Evolutionary conservation across 495 filamentous ascomycete species (phyloP), one percentile per base, ranked within the genome.

Genomic region (Neurospora tetraspora): DNA sequence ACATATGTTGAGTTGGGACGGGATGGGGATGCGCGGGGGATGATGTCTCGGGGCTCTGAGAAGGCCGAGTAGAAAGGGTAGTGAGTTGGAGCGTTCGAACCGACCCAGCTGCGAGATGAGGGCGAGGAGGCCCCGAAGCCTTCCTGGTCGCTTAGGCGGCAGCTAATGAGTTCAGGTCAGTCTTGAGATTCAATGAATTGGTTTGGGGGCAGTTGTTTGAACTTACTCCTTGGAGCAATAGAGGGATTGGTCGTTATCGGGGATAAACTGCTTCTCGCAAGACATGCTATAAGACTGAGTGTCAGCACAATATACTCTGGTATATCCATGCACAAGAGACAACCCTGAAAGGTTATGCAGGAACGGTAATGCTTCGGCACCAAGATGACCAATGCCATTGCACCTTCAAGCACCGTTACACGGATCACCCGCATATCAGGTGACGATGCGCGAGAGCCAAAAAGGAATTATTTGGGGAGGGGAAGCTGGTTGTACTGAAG

Each of bases 191-290:
- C 45, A 68, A 5, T 12, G 2, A 65, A 18, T 8, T 31, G 53
- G 12, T 14, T 61, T 65, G 53, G 14, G 23, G 20, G 27, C 27
- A 4, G 53, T 34, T 16, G 53, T 18, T 14, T 34, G 70, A 71
- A 79, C 84, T 83, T 81, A 85, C 83, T 80, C 76, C 71, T 85
- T 84, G 34, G 85, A 85, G 78, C 85, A 86, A 78, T 86, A 86
- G 71, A 86, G 71, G 53, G 78, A 78, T 68, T 78, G 81, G 40
- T 85, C 83, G 70, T 82, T 82, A 39, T 81, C 76, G 69, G 83
- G 81, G 72, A 81, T 73, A 74, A 86, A 86, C 73, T 85, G 82
- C 78, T 85, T 86, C 71, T 85, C 85, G 76, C 85, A 86, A n/a
- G 81, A 81, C 85, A 86, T 86, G 78, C 85, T 86, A 70, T 40